Evolutionary conservation across 352 stramenopile genomes (phyloP).

Genomic region (Globisporangium nagaii): DNA sequence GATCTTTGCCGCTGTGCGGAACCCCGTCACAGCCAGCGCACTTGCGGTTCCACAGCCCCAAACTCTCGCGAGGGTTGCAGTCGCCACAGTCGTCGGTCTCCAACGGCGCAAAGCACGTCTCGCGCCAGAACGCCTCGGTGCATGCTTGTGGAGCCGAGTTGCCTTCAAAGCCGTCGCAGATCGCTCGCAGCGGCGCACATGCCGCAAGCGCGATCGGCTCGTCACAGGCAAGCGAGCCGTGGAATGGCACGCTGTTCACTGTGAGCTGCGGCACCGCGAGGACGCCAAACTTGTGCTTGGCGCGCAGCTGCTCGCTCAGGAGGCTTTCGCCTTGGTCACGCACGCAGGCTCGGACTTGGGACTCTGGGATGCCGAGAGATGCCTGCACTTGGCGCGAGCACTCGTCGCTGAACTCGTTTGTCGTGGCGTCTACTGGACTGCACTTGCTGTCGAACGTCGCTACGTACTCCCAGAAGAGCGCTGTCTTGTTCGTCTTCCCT

Average conservation of each 20-base stretch:
- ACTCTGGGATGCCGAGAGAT: background rate
- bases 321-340: background rate
- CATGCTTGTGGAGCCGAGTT: conserved; percentile 9
- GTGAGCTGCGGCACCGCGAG: conserved; percentile 20
- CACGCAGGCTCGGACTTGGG: background rate
- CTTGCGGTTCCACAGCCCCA: conserved; percentile 17
- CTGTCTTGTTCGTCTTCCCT: conserved; percentile 12
- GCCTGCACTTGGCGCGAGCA: background rate
- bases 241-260: conserved; percentile 22
- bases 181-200: background rate
- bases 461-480: conserved; percentile 22
- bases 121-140: conserved; percentile 14
- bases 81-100: conserved; percentile 21
- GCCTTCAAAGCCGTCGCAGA: background rate
- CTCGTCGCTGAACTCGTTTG: conserved; percentile 4
- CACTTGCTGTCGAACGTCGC: conserved; percentile 16
- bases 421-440: conserved; percentile 8
- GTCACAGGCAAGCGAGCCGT: background rate
- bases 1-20: conserved; percentile 15
- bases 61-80: conserved; percentile 5
- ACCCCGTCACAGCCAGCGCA: conserved; percentile 24
- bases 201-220: background rate
- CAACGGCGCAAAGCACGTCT: conserved; percentile 8
- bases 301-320: conserved; percentile 8
- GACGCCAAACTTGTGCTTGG: conserved; percentile 15